Evolutionary conservation across 805 yeast species (phyloP).

Genomic region (Spathaspora arborariae): DNA sequence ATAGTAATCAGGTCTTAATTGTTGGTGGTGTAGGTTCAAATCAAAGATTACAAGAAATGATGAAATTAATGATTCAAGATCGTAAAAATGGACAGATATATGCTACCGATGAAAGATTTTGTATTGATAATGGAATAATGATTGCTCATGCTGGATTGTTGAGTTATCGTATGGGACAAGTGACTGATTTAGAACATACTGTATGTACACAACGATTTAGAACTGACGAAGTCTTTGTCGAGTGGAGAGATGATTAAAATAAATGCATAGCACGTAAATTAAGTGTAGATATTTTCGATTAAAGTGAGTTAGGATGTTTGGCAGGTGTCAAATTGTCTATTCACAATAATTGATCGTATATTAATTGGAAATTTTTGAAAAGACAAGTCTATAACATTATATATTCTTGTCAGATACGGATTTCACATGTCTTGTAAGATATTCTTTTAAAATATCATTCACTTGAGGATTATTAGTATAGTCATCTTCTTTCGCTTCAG

Average conservation of each 20-base stretch:
- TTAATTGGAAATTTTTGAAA: constrained; percentile 6
- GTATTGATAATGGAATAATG: constrained; percentile 98
- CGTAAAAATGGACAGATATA: constrained; percentile 77
- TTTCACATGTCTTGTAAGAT: constrained; percentile 17
- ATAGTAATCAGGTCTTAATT: constrained; percentile 80
- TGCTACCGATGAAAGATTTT: constrained; percentile 95
- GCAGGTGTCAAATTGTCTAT: neutral
- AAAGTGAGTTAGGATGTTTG: neutral
- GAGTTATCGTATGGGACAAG: constrained; percentile 78
- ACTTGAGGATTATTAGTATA: constrained; percentile 6
- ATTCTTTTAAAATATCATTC: constrained; percentile 5
- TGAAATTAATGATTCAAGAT: constrained; percentile 90
- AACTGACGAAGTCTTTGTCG: constrained; percentile 88
- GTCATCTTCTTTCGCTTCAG: neutral
- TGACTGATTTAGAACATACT: constrained; percentile 56
- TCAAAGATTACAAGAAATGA: constrained; percentile 88
- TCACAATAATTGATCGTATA: constrained; percentile 6
- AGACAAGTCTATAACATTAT: constrained; percentile 3
- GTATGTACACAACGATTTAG: constrained; percentile 92
- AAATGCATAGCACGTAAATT: neutral
- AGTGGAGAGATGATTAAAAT: constrained; percentile 71
- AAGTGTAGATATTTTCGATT: neutral
- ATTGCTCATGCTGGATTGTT: constrained; percentile 96
- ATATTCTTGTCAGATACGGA: constrained; percentile 30
- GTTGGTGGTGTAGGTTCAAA: constrained; percentile 99